Conservation (phyloP, 1,284 basidiomycete genomes). For the Ustanciosporium gigantosporum region DNA sequence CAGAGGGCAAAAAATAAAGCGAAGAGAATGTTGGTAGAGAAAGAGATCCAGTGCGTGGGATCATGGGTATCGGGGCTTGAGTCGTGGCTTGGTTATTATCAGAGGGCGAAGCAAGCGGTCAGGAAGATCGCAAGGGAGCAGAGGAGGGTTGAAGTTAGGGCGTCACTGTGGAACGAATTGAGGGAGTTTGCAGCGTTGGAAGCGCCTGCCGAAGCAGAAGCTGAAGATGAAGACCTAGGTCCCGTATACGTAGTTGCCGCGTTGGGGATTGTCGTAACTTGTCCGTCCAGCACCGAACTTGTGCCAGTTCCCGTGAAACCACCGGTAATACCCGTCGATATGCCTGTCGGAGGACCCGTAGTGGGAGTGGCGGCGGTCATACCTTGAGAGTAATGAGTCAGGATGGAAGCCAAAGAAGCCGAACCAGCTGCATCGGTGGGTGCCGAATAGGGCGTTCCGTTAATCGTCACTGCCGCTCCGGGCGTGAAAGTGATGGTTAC, state of each 20-base stretch:
- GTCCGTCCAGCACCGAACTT: conserved; percentile 14
- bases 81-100: too few species aligned
- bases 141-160: too few species aligned
- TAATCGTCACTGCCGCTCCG: conserved; percentile 5
- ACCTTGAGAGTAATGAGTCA: conserved; percentile 33
- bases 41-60: too few species aligned
- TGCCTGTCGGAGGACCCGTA: conserved; percentile 20
- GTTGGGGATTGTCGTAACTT: conserved; percentile 26
- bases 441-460: conserved; percentile 15
- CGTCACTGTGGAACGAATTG: background rate
- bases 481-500: conserved; percentile 12
- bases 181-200: background rate
- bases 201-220: background rate
- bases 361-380: conserved; percentile 23
- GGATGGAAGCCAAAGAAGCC: conserved; percentile 13
- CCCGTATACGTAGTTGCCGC: conserved; percentile 35
- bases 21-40: too few species aligned
- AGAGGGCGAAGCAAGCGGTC: too few species aligned
- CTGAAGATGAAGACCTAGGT: background rate
- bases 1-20: too few species aligned
- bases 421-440: conserved; percentile 25
- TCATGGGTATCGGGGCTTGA: too few species aligned
- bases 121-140: too few species aligned
- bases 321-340: conserved; percentile 19
- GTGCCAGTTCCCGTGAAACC: conserved; percentile 24